Conservation (phyloP, 73 alveolate genomes). For the Paramecium sonneborni region DNA sequence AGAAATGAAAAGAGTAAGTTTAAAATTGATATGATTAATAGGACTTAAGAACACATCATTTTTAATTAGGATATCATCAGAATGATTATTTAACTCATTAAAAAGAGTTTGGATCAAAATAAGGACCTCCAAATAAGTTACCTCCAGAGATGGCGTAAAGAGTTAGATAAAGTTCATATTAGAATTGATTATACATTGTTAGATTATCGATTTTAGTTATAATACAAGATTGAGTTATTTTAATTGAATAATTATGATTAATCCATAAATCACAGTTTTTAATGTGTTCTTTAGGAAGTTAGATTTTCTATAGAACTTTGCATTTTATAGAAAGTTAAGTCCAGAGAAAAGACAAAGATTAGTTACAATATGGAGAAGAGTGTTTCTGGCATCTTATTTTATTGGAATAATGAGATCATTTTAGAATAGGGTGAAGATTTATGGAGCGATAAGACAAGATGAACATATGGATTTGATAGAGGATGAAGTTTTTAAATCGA, state of each 20-base stretch:
- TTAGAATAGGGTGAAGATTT: conserved; percentile 26
- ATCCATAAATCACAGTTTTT: neutral
- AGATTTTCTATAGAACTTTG: neutral
- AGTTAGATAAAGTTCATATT: conserved; percentile 31
- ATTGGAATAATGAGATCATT: conserved; percentile 32
- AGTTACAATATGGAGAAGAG: neutral
- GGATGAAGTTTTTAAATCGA: conserved; percentile 5
- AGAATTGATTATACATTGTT: neutral
- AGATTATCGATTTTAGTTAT: too few species aligned
- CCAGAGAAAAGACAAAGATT: neutral
- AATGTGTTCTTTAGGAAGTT: neutral
- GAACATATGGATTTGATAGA: neutral
- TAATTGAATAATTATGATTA: too few species aligned
- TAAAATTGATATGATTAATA: neutral
- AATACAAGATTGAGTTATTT: too few species aligned
- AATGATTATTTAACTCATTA: conserved; percentile 37
- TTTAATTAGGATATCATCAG: conserved; percentile 8
- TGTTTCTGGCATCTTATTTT: conserved; percentile 11
- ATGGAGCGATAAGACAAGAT: conserved; percentile 20
- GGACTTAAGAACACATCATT: conserved; percentile 57
- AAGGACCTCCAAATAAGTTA: conserved; percentile 50
- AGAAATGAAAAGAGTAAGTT: conserved; percentile 22
- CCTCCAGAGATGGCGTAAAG: conserved; percentile 57
- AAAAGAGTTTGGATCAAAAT: conserved; percentile 55
- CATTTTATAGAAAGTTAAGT: neutral